Base-by-base conservation (phyloP, 257 asterid species). In the Solanum stenotomum region DNA sequence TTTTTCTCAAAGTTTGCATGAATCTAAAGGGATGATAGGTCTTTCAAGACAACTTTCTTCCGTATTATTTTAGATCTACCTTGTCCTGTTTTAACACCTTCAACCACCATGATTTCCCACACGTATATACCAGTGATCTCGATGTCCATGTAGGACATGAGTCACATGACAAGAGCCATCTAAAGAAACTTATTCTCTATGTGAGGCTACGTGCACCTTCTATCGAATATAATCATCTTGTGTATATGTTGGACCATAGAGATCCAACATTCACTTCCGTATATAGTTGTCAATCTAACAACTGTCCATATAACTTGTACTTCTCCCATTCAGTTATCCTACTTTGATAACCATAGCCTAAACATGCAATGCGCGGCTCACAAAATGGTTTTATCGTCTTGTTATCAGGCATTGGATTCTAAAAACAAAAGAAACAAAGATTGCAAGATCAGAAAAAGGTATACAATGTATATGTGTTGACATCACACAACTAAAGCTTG, bases 401-500 rank as follows among this genome's bases (percentile, higher is more conserved):
- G 79, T 16, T 34, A 22, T 72, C 25, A 3, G 44, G 2, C 79
- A 72, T 72, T 72, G 38, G 38, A 29, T 14, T 38, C 61, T 40
- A 25, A 40, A 77, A 40, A 85, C 34, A 25, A 78, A 74, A 42
- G 61, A 40, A 40, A 78, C 14, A n/a, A n/a, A 40, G 84, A 77
- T 77, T 40, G 29, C n/a, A 77, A 7, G 84, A 78, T 6, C 61
- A 42, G 15, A 23, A 29, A 71, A 7, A 23, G 29, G 52, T 18
- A 76, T 76, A 38, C 12, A 38, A 76, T 40, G 18, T 23, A 23
- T 38, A 38, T 38, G 12, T 38, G 59, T 38, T 77, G 84, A 14
- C n/a, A 78, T 78, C 84, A 78, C 84, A 78, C 18, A 15, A 89
- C 89, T 86, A 91, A 90, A 94, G 89, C 86, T 90, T 83, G 86